Evolutionary conservation across 371 early-diverging fungal genomes (phyloP).

Genomic region (Lichtheimia hyalospora): DNA sequence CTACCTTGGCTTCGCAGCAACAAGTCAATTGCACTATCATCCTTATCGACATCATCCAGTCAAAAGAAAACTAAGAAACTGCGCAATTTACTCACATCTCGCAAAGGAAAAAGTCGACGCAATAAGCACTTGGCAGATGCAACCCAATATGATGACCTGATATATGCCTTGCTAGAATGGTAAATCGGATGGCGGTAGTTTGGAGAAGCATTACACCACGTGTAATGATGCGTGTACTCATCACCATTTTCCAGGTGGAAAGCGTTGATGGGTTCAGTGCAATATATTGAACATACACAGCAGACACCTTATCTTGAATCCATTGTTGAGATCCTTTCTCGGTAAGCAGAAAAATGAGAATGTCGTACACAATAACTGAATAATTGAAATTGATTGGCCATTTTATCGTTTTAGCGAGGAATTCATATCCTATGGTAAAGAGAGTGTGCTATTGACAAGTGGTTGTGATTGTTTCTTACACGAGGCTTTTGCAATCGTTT

Average conservation of each 20-base stretch:
- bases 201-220: background rate
- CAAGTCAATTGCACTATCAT: background rate
- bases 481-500: conserved; percentile 1
- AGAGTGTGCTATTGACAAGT: background rate
- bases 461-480: background rate
- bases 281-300: conserved; percentile 8
- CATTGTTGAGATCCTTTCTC: conserved; percentile 17
- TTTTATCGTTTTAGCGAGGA: conserved; percentile 10
- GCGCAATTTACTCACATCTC: background rate
- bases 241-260: conserved; percentile 13
- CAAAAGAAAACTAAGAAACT: conserved; percentile 3
- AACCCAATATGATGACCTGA: background rate
- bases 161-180: conserved; percentile 4
- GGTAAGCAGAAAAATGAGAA: conserved; percentile 6
- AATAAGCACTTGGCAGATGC: background rate
- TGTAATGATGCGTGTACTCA: background rate
- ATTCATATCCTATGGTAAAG: conserved; percentile 14
- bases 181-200: background rate
- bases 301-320: conserved; percentile 13
- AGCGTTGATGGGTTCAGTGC: conserved; percentile 10
- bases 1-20: conserved; percentile 2
- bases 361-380: conserved; percentile 3
- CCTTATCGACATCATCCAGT: background rate
- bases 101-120: background rate
- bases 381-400: background rate